phyloP scores from a whole-genome alignment of 2,329 filamentous ascomycete species.

The Stylonectria norvegica region DNA sequence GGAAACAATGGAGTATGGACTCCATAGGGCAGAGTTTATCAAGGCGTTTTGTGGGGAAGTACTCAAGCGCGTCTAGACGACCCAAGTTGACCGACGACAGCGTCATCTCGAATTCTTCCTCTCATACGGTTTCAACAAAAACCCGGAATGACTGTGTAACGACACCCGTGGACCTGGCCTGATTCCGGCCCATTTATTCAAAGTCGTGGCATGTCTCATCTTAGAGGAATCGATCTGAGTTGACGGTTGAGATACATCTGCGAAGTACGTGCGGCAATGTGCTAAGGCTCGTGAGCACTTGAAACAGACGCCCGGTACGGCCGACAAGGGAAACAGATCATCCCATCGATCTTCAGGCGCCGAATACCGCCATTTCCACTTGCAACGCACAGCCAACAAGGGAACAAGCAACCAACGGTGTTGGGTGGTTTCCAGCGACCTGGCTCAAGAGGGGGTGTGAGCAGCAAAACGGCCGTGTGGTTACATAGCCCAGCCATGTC shows the following conservation, averaged over 20 bases:
- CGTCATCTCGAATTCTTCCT: constrained; percentile 23
- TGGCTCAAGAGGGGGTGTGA: constrained; percentile 14
- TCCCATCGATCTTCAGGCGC: constrained; percentile 29
- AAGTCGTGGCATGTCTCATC: constrained; percentile 6
- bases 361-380: constrained; percentile 27
- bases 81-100: constrained; percentile 17
- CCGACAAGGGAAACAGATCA: constrained; percentile 30
- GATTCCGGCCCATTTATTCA: constrained; percentile 15
- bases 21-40: too few relatives aligned
- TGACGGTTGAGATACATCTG: constrained; percentile 13
- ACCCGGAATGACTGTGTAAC: too few relatives aligned
- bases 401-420: neutral
- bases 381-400: constrained; percentile 14
- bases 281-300: constrained; percentile 23
- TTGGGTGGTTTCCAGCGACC: neutral
- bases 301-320: constrained; percentile 28
- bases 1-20: constrained; percentile 12
- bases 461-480: constrained; percentile 12
- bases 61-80: constrained; percentile 18
- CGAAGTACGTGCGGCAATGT: too few relatives aligned
- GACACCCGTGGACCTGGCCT: neutral
- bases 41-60: constrained; percentile 22
- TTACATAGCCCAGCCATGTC: constrained; percentile 4
- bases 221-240: constrained; percentile 17
- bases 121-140: constrained; percentile 7